These are phyloP conservation scores for Clausena lansium DNA, from an alignment of 345 rosid genomes.

Conservation along the genomic window DNA sequence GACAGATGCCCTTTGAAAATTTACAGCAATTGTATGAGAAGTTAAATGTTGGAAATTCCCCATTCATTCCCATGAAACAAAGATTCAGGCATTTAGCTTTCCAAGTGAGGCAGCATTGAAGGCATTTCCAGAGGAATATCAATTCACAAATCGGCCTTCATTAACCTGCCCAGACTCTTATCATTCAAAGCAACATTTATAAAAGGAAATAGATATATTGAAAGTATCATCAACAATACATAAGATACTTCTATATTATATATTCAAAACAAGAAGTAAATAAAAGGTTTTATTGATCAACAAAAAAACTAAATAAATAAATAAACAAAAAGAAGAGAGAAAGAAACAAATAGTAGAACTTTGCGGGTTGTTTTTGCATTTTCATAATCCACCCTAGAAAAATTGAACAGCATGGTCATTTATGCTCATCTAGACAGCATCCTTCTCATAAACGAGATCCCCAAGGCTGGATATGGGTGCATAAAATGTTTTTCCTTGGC, in stretches of 20 bases:
- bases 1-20: too few relatives aligned
- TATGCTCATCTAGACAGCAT: constrained; percentile 92
- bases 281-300: not conserved
- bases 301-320: not conserved
- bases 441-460: constrained; percentile 89
- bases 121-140: too few relatives aligned
- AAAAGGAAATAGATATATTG: not conserved
- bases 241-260: not conserved
- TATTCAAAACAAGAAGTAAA: not conserved
- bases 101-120: too few relatives aligned
- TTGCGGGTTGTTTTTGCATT: constrained; percentile 43
- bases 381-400: constrained; percentile 62
- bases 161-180: not conserved
- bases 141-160: too few relatives aligned
- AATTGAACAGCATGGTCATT: constrained; percentile 88
- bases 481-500: constrained; percentile 88
- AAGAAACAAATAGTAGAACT: constrained; percentile 39
- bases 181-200: not conserved
- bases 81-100: too few relatives aligned
- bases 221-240: not conserved
- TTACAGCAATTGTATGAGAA: too few relatives aligned
- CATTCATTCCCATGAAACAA: too few relatives aligned
- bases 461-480: constrained; percentile 99
- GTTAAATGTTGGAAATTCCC: too few relatives aligned
- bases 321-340: not conserved